Conservation (phyloP, 208 protist species). For the Leishmania lainsoni region DNA sequence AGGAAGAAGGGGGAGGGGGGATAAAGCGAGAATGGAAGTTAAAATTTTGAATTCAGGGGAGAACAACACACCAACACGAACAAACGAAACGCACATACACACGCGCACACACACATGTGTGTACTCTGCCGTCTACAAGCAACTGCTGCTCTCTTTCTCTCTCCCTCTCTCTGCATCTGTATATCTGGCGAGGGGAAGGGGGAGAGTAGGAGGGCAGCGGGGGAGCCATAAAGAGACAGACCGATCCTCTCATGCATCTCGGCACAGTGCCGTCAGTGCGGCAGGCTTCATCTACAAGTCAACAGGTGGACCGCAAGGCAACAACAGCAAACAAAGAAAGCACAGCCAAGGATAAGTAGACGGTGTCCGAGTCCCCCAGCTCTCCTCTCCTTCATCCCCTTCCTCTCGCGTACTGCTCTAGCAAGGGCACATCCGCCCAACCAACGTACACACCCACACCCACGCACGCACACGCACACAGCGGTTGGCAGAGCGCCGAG, state of each 20-base stretch:
- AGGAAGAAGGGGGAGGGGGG: background rate
- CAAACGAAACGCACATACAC: background rate
- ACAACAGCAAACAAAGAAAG: background rate
- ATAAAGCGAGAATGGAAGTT: background rate
- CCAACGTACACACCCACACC: background rate
- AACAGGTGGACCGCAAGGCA: no score
- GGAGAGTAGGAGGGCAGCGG: background rate
- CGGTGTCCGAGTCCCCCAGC: background rate
- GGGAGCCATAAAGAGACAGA: background rate
- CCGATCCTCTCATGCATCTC: no score
- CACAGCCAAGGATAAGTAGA: background rate
- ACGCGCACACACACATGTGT: background rate
- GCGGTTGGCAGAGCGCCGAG: background rate
- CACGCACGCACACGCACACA: background rate
- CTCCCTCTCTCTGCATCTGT: background rate
- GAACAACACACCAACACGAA: conserved; percentile 7
- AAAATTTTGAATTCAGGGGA: background rate
- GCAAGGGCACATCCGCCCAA: background rate
- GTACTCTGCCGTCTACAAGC: background rate
- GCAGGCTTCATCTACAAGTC: no score
- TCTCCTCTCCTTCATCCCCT: background rate
- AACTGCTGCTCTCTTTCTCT: conserved; percentile 1
- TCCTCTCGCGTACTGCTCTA: background rate
- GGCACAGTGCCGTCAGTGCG: no score
- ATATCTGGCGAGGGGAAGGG: background rate